These are phyloP conservation scores for Lojkania enalia DNA, from an alignment of 2,329 filamentous ascomycete species.

Conservation along the genomic window DNA sequence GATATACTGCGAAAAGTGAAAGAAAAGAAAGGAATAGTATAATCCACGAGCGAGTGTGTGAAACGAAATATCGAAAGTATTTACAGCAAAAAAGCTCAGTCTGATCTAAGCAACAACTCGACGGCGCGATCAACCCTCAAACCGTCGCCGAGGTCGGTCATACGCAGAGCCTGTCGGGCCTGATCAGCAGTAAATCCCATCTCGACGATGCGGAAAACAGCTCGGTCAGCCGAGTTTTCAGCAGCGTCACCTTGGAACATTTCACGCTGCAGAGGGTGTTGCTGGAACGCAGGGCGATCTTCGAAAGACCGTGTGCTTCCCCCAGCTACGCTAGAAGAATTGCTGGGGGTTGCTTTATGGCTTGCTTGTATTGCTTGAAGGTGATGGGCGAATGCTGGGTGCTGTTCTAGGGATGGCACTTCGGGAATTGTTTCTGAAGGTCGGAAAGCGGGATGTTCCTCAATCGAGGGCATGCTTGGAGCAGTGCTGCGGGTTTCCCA, in stretches of 20 bases:
- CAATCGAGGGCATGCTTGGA: slow-evolving; percentile 39
- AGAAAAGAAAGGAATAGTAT: too few relatives aligned
- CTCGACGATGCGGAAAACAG: slow-evolving; percentile 60
- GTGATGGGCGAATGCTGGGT: slow-evolving; percentile 24
- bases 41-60: slow-evolving; percentile 1
- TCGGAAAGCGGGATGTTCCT: slow-evolving; percentile 28
- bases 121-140: slow-evolving; percentile 62
- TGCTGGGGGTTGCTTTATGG: slow-evolving; percentile 1
- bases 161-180: slow-evolving; percentile 60
- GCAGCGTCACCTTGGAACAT: slow-evolving; percentile 40
- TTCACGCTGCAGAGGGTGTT: slow-evolving; percentile 38
- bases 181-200: slow-evolving; percentile 62
- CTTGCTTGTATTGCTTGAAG: slow-evolving; percentile 4
- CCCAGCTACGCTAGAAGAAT: slow-evolving; percentile 3
- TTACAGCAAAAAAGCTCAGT: slow-evolving; percentile 4
- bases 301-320: slow-evolving; percentile 23
- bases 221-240: slow-evolving; percentile 59
- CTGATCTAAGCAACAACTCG: slow-evolving; percentile 53
- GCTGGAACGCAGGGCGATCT: slow-evolving; percentile 25
- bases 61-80: slow-evolving; percentile 1
- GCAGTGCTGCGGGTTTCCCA: slow-evolving; percentile 15
- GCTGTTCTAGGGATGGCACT: slow-evolving; percentile 20
- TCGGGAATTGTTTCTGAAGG: slow-evolving; percentile 14
- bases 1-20: not conserved
- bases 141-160: slow-evolving; percentile 63